Evolutionary conservation across 1,139 yeast species (phyloP), one percentile per base, ranked within the genome.

Genomic region (Blastobotrys raffinosifermentans): DNA sequence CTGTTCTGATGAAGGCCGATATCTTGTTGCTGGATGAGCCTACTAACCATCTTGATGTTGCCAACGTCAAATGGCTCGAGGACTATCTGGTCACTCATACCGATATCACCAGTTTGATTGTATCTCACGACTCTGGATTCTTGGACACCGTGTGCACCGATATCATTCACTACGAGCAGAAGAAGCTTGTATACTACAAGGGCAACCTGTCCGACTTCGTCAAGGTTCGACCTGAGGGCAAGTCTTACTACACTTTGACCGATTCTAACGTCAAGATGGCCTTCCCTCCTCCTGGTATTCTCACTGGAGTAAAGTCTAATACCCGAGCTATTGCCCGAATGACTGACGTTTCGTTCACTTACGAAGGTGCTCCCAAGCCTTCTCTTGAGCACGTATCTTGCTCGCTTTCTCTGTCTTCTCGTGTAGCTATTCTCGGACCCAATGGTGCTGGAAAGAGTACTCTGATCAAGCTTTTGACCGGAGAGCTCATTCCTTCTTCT

Each of bases 361-460:
- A 91, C 60, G 96, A 97, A 18, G 94, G 95, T 40, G 85, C 89
- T 26, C 64, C 75, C 11, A 83, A 83, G 59, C 96, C 96, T 21
- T 85, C 95, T 3, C 70, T 91, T 53, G 58, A 62, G 19, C 59
- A 85, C 58, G 94, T 87, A 35, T 80, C 95, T 3, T 85, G 94
- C 64, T 82, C 95, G 10, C 73, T 91, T 46, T 83, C 95, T 1
- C 70, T 91, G 47, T 84, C 95, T 13, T 89, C 97, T 29, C 82
- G 98, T 67, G 96, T 91, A 48, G 98, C 97, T 32, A 80, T 91
- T 55, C 67, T 91, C 46, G 98, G 98, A 40, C 97, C 98, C 47
- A 91, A 91, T 61, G 98, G 98, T 73, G 98, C 98, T 40, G 98
- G 98, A 69, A 91, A 91, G 63, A 86, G 96, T 5, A 91, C 98